Conservation (phyloP, 495 filamentous ascomycete genomes). For the Chaetomidium leptoderma region DNA sequence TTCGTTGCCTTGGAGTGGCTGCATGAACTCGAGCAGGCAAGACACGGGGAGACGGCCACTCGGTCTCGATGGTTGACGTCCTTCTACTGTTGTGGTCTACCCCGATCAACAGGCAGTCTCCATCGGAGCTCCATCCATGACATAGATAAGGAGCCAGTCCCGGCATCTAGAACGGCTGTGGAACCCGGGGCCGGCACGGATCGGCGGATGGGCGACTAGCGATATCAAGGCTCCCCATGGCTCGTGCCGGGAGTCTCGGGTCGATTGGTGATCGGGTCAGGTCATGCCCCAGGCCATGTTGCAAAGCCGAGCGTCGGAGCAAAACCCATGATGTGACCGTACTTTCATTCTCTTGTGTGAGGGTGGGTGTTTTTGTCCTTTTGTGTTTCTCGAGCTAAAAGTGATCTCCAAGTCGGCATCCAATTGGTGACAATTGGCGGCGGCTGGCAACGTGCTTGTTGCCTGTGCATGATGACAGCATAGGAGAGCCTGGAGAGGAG, state of each 20-base stretch:
- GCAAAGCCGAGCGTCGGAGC: background rate
- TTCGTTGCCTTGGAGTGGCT: no score
- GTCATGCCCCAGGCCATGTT: background rate
- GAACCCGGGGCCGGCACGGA: background rate
- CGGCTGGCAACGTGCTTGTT: background rate
- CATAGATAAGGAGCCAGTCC: background rate
- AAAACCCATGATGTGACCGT: slow-evolving; percentile 4
- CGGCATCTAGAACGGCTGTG: background rate
- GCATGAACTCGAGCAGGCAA: no score
- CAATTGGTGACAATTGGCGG: slow-evolving; percentile 6
- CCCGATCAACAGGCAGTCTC: background rate
- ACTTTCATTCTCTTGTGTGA: no score
- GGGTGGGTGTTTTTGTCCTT: background rate
- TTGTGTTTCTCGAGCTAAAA: background rate
- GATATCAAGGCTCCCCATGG: no score
- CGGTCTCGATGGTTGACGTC: no score
- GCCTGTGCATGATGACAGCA: slow-evolving; percentile 21
- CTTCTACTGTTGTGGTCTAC: background rate
- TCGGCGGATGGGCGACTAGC: background rate
- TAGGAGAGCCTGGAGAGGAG: no score
- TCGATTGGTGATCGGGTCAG: no score
- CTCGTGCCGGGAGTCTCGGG: no score
- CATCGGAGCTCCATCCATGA: background rate
- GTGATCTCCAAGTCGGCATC: background rate
- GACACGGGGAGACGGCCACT: no score